Conservation (phyloP, 2,329 filamentous ascomycete genomes). For the Lizonia empirigonia region DNA sequence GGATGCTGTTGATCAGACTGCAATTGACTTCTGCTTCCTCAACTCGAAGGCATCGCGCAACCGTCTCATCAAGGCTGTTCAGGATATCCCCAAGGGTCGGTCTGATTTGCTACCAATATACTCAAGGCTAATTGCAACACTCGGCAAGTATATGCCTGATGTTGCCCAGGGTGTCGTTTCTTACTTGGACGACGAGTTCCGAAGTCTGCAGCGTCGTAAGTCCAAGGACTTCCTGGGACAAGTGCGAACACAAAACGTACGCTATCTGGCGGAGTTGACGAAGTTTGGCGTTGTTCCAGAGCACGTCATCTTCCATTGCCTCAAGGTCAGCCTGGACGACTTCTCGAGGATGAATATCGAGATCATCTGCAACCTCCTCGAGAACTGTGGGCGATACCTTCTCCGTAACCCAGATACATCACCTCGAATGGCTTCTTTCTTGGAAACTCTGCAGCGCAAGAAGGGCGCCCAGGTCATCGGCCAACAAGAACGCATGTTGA, state of each 20-base stretch:
- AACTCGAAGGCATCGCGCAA: conserved; percentile 99
- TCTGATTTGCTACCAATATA: conserved; percentile 90
- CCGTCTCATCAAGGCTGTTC: conserved; percentile 86
- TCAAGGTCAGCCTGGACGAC: conserved; percentile 96
- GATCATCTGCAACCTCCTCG: conserved; percentile 92
- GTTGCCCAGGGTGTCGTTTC: conserved; percentile 89
- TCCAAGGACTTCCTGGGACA: conserved; percentile 97
- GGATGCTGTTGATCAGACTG: conserved; percentile 87
- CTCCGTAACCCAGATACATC: conserved; percentile 91
- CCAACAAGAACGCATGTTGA: conserved; percentile 95
- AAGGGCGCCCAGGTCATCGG: conserved; percentile 95
- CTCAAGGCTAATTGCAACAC: conserved; percentile 88
- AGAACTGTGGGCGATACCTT: conserved; percentile 94
- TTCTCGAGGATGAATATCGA: conserved; percentile 99
- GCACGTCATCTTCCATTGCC: conserved; percentile 97
- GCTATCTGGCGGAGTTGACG: conserved; percentile 96
- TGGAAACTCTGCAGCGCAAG: conserved; percentile 94
- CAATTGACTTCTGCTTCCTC: conserved; percentile 95
- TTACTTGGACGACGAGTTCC: conserved; percentile 94
- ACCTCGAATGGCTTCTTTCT: conserved; percentile 88
- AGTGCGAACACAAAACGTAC: conserved; percentile 89
- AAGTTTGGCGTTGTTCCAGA: conserved; percentile 98
- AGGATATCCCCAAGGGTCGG: conserved; percentile 92
- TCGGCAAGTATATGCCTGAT: conserved; percentile 92
- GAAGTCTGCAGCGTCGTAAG: conserved; percentile 93